Base-by-base conservation (phyloP, 371 early-diverging fungal genomes). In the Blakeslea trispora region DNA sequence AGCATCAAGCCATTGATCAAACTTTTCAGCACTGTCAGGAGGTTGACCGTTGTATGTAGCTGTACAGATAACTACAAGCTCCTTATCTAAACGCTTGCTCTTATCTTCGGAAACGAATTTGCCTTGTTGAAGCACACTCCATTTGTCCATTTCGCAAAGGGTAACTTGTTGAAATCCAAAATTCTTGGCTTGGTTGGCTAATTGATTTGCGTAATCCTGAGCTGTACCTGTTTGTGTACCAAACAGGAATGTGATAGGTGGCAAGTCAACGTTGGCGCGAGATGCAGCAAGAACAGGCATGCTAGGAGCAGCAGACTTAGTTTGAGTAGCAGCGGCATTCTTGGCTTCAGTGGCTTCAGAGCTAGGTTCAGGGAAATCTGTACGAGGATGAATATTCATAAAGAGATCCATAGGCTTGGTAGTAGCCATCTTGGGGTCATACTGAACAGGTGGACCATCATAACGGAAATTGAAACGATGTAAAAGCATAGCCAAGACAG, bases 161-260 rank as follows among this genome's bases (percentile, higher is more conserved):
- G 44, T 71, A 3, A 67, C 55, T 9, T 63, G 51, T 15, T 55
- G 59, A 52, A 77, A 82, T 4, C 83, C 84, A 65, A 82, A 78
- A 6, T 54, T 53, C 6, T 68, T 63, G 23, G 77, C 77, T 58
- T 76, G 77, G 6, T 52, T 53, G 1, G 73, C 63, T 19, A 83
- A 51, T 35, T 69, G 68, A 7, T 62, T 63, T 2, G 84, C 82
- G 53, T 72, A 83, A 45, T 83, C 84, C 46, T 74, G 75, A 18
- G 84, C 68, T 8, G 79, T 81, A 48, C 82, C 82, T 4, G 84
- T 81, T 57, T 83, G 79, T 2, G 75, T 75, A 53, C 84, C 84
- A 40, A 61, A 83, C 24, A 83, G 56, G 48, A 83, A 66, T 8
- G 82, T 82, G 24, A 76, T 49, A 13, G 74, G 64, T 23, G 80